Base-by-base conservation (phyloP, 768 basidiomycete species). In the Fistulinella prunicolor region DNA sequence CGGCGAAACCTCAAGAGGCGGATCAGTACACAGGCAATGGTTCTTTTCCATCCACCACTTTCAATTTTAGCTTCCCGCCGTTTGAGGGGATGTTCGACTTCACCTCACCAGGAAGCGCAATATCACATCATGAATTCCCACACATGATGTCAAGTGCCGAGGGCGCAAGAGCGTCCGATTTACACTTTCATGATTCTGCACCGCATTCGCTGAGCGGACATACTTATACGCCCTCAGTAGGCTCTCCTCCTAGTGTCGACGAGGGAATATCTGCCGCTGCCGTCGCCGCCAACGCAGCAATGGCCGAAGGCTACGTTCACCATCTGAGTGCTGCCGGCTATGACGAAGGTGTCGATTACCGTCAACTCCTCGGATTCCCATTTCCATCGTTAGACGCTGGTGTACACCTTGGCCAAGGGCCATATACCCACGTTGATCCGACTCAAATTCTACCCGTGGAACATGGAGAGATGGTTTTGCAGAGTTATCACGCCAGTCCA, bases 401-500 rank as follows among this genome's bases (percentile, higher is more conserved):
- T 4, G 61, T 65, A 32, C 65, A 56, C 29, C 44, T 74, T 23
- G 67, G 69, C 46, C 75, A 77, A 53, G 68, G 70, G 38, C 78
- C 80, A 7, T 88, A 79, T 68, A 89, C 87, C 29, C 85, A 88
- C 66, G 88, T 97, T 50, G 91, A 97, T 70, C 94, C 94, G 8
- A 86, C 87, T n/a, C 91, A 95, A 69, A 88, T 95, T 37, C 67
- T 79, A 50, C 73, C 73, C n/a, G 65, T 70, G 34, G 73, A 76
- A 36, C 70, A 73, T 38, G 55, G 59, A 42, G 70, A 72, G 29
- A 61, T 65, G 50, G 65, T 72, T 10, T 75, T 76, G 59, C 68
- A 74, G 36, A 73, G 72, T 53, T 81, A 81, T 70, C 86, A 85
- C 60, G 72, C 83, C 37, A 91, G 85, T 64, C 88, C 90, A 6